A percentile compares a stretch with the other conserved stretches of the same genome.
These are phyloP conservation scores for Sugiyamaella paludigena DNA, from an alignment of 1,139 yeast genomes.

Conservation along the genomic window DNA sequence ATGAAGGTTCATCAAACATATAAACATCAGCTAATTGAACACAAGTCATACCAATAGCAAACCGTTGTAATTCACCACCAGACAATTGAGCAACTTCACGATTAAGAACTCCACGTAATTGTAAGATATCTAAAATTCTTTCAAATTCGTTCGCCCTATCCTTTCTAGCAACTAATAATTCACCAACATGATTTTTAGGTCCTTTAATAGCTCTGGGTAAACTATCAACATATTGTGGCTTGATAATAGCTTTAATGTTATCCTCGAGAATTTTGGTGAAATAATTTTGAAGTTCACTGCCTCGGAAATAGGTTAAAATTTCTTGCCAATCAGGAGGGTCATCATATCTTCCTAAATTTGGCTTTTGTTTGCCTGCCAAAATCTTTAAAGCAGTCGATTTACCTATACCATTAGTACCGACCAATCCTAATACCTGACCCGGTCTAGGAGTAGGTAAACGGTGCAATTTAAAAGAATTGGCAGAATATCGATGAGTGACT, in stretches of 20 bases:
- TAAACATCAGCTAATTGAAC: constrained; percentile 92
- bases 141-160: constrained; percentile 66
- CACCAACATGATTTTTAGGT: constrained; percentile 83
- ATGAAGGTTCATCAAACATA: constrained; percentile 99
- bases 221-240: constrained; percentile 97
- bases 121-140: constrained; percentile 63
- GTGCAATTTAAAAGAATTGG: constrained; percentile 94
- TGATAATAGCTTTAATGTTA: constrained; percentile 87
- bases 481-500: constrained; percentile 96
- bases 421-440: constrained; percentile 95
- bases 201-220: constrained; percentile 95
- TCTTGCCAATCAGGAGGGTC: constrained; percentile 98
- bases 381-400: constrained; percentile 97
- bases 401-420: constrained; percentile 99
- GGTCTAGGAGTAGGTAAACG: constrained; percentile 98
- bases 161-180: constrained; percentile 68
- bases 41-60: constrained; percentile 96
- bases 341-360: constrained; percentile 89
- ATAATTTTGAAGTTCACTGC: constrained; percentile 94
- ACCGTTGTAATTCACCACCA: constrained; percentile 98
- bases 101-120: constrained; percentile 66
- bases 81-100: constrained; percentile 88
- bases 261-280: constrained; percentile 93
- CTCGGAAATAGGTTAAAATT: constrained; percentile 85
- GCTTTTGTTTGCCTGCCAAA: constrained; percentile 97